Evolutionary conservation across 2,329 filamentous ascomycete species (phyloP).

Genomic region (Colletotrichum tofieldiae): DNA sequence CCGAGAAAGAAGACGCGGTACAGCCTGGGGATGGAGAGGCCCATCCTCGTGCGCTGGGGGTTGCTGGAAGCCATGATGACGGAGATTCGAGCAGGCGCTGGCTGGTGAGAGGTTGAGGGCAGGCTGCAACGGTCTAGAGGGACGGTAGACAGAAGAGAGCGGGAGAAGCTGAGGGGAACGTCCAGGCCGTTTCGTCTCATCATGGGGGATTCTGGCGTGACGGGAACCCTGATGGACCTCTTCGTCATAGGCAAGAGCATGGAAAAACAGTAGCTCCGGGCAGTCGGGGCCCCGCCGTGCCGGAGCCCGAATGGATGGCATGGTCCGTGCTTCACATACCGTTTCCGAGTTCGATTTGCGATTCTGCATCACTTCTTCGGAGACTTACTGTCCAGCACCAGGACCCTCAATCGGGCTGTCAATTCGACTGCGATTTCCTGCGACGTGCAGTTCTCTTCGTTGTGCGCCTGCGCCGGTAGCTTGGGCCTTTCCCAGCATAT

Average conservation of each 20-base stretch:
- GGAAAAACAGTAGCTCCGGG: constrained; percentile 39
- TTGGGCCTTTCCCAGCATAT: not conserved
- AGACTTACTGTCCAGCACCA: not conserved
- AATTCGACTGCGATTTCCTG: not conserved
- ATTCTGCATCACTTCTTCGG: not conserved
- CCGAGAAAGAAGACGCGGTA: constrained; percentile 84
- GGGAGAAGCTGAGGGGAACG: constrained; percentile 9
- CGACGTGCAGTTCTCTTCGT: not conserved
- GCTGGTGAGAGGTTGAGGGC: not conserved
- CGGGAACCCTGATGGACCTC: constrained; percentile 38
- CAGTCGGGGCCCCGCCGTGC: not conserved
- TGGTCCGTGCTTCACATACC: constrained; percentile 12
- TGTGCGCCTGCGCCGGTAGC: not conserved
- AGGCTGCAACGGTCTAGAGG: not conserved
- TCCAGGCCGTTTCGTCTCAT: constrained; percentile 35
- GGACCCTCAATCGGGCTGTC: not conserved
- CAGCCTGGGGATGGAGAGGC: constrained; percentile 68
- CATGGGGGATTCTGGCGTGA: constrained; percentile 34
- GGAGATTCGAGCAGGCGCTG: not conserved
- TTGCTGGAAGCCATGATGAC: constrained; percentile 44
- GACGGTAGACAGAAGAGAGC: not conserved
- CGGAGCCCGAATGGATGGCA: constrained; percentile 7
- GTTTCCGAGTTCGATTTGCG: not conserved
- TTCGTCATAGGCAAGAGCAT: constrained; percentile 4
- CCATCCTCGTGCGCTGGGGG: constrained; percentile 43